These are phyloP conservation scores for Fusarium nurragi DNA, from an alignment of 2,329 filamentous ascomycete species.

Conservation along the genomic window DNA sequence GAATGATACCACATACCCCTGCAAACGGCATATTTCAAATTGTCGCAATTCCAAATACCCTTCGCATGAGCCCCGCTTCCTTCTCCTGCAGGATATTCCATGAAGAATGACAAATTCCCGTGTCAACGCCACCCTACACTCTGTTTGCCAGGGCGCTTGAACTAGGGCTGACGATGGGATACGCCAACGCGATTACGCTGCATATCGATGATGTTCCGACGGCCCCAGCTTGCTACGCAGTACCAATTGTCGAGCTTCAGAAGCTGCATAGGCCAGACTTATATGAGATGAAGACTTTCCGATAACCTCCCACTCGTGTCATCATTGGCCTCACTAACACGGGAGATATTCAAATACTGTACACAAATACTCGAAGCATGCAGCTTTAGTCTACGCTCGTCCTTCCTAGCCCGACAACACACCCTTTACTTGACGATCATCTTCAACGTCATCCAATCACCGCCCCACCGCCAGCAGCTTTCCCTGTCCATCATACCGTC, in stretches of 20 bases:
- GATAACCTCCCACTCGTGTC: not conserved
- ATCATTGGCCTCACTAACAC: not conserved
- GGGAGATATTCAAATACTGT: slow-evolving; percentile 2
- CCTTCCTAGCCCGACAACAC: slow-evolving; percentile 24
- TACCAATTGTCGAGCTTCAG: not conserved
- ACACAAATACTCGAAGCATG: slow-evolving; percentile 26
- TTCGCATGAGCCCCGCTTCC: slow-evolving; percentile 25
- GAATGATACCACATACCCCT: not conserved
- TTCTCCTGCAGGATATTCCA: slow-evolving; percentile 16
- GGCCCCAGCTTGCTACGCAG: slow-evolving; percentile 7
- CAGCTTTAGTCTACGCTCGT: slow-evolving; percentile 21
- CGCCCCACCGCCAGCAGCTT: slow-evolving; percentile 41
- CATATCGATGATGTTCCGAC: slow-evolving; percentile 9
- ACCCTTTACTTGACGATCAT: slow-evolving; percentile 18
- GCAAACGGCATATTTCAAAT: slow-evolving; percentile 11
- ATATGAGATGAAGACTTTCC: not conserved
- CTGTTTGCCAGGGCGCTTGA: slow-evolving; percentile 21
- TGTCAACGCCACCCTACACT: slow-evolving; percentile 29
- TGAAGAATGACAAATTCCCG: slow-evolving; percentile 33
- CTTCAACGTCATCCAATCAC: slow-evolving; percentile 46
- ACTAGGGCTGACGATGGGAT: slow-evolving; percentile 38
- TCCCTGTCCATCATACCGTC: slow-evolving; percentile 25
- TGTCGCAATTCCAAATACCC: slow-evolving; percentile 31
- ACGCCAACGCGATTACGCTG: slow-evolving; percentile 5
- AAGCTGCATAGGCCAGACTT: not conserved